Conservation (phyloP, 1,139 yeast species). For the Magnusiomyces suaveolens region DNA sequence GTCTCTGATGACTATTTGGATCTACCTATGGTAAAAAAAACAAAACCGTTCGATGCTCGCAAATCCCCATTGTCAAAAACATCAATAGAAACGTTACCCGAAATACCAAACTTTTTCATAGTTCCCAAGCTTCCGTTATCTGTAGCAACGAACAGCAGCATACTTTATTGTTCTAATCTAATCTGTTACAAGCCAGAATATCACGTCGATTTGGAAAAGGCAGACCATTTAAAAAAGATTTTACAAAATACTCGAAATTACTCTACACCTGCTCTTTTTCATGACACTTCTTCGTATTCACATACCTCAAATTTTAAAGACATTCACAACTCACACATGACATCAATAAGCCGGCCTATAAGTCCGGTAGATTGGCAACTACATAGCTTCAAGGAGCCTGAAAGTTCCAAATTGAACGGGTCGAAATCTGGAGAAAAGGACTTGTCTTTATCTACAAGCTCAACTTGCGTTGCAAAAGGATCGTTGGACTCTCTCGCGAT, state of each 20-base stretch:
- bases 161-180: neutral
- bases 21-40: too few species aligned
- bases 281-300: neutral
- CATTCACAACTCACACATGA: neutral
- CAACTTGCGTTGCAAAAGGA: neutral
- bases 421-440: neutral
- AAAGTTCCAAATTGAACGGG: neutral
- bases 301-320: neutral
- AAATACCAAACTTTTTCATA: neutral
- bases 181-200: neutral
- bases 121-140: neutral
- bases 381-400: neutral
- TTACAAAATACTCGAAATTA: neutral
- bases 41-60: too few species aligned
- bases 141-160: neutral
- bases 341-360: neutral
- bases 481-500: neutral
- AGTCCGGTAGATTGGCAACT: neutral
- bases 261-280: neutral
- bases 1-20: neutral
- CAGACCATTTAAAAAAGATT: neutral
- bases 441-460: neutral
- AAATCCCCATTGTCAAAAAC: too few species aligned
- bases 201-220: neutral
- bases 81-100: neutral